phyloP scores from a whole-genome alignment of 371 early-diverging fungal species.

The Rhizopus delemar region DNA sequence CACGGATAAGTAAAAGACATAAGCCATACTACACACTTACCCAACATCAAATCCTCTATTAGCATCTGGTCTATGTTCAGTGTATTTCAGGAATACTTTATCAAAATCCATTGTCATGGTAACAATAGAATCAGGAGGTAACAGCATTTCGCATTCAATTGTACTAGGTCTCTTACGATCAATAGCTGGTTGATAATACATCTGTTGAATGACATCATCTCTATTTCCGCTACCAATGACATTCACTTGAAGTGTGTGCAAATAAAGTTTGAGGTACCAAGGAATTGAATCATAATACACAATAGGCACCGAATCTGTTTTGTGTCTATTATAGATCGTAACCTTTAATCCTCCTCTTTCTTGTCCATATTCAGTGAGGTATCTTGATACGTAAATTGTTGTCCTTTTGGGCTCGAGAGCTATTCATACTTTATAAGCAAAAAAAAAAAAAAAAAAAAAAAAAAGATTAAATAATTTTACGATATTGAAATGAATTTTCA shows the following conservation, averaged over 20 bases:
- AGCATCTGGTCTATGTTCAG: constrained; percentile 96
- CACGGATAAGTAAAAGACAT: constrained; percentile 8
- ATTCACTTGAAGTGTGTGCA: constrained; percentile 77
- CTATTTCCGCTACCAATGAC: constrained; percentile 29
- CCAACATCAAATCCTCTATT: constrained; percentile 94
- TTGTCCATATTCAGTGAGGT: constrained; percentile 81
- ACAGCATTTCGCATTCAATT: constrained; percentile 67
- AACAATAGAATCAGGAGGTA: constrained; percentile 72
- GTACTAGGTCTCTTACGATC: constrained; percentile 82
- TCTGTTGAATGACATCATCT: constrained; percentile 47
- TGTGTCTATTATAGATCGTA: constrained; percentile 67
- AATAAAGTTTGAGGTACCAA: constrained; percentile 89
- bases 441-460: neutral
- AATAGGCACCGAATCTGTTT: constrained; percentile 44
- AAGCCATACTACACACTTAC: constrained; percentile 28
- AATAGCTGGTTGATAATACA: constrained; percentile 72
- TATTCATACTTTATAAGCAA: constrained; percentile 7
- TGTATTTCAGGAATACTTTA: constrained; percentile 88
- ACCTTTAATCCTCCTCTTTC: constrained; percentile 83
- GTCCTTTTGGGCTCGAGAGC: constrained; percentile 45
- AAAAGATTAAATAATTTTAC: constrained; percentile 25
- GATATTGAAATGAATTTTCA: constrained; percentile 36
- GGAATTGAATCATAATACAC: constrained; percentile 81
- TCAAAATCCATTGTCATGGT: constrained; percentile 79
- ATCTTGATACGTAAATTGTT: constrained; percentile 69